Evolutionary conservation across 2,329 filamentous ascomycete genomes (phyloP), one percentile per base, ranked within the genome.

Genomic region (Penicillium sp.): DNA sequence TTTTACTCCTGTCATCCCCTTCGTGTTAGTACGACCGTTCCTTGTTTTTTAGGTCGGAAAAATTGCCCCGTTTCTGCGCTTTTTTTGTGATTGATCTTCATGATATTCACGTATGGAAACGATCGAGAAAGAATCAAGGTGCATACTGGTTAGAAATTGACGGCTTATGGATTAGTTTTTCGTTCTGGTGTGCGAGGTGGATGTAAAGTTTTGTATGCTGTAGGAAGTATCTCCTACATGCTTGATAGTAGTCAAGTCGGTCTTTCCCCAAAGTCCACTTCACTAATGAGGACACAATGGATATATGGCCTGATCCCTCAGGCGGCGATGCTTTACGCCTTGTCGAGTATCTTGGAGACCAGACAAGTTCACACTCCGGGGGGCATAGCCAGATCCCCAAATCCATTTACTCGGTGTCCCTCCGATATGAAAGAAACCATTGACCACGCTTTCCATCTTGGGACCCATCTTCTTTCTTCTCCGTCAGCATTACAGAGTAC

Each of bases 1-100:
- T 62, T 69, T 57, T 57, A 48, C 47, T 39, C 38, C 25, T 63
- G 50, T 59, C 44, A 55, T 55, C 55, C 50, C 51, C 51, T 52
- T 53, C 39, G 39, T 58, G 51, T 55, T 59, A 53, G 60, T 60
- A 52, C 50, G 51, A 33, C 47, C 53, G 39, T 55, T 50, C 56
- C 50, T 57, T 58, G 43, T 55, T 57, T 60, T 57, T 57, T 41
- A 36, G 53, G 36, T 60, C 49, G 55, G 46, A 55, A 50, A 57
- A 58, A 59, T 59, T 62, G 59, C 54, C 54, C 49, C 41, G 53
- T 55, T 61, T 60, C 50, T 61, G 55, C 55, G 57, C 45, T 48
- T 57, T 50, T 43, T 60, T 60, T 50, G 48, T 53, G 47, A 57
- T 52, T 60, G 50, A 57, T 60, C 47, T 40, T 41, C 39, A 58